phyloP scores from a whole-genome alignment of 257 asterid genomes.

The Eucommia ulmoides region DNA sequence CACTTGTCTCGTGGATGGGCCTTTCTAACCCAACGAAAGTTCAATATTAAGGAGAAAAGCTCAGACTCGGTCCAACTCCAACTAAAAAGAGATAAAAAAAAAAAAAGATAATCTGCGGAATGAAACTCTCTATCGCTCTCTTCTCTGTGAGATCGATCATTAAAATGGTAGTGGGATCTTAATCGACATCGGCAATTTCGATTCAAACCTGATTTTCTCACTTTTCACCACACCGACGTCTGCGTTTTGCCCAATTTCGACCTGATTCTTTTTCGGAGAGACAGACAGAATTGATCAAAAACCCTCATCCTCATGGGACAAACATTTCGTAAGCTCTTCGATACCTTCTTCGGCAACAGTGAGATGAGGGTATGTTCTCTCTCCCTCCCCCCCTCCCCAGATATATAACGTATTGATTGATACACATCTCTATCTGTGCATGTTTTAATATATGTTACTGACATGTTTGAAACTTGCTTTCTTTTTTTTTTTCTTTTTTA shows the following conservation, averaged over 20 bases:
- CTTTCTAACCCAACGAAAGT: too few relatives aligned
- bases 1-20: too few relatives aligned
- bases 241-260: not conserved
- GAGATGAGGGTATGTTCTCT: constrained; percentile 71
- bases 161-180: too few relatives aligned
- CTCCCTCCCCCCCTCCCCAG: not conserved
- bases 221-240: too few relatives aligned
- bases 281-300: not conserved
- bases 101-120: too few relatives aligned
- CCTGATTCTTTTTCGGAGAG: not conserved
- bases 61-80: too few relatives aligned
- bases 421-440: not conserved
- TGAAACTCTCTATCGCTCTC: too few relatives aligned
- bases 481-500: not conserved
- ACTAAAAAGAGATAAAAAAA: too few relatives aligned
- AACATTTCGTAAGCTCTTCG: constrained; percentile 97
- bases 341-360: constrained; percentile 84
- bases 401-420: not conserved
- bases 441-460: not conserved
- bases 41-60: too few relatives aligned
- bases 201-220: too few relatives aligned
- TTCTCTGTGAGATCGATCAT: too few relatives aligned
- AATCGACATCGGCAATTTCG: too few relatives aligned
- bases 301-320: constrained; percentile 70
- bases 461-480: not conserved